These are phyloP conservation scores for Diaporthe citriasiana DNA, from an alignment of 2,329 filamentous ascomycete genomes.

Conservation along the genomic window DNA sequence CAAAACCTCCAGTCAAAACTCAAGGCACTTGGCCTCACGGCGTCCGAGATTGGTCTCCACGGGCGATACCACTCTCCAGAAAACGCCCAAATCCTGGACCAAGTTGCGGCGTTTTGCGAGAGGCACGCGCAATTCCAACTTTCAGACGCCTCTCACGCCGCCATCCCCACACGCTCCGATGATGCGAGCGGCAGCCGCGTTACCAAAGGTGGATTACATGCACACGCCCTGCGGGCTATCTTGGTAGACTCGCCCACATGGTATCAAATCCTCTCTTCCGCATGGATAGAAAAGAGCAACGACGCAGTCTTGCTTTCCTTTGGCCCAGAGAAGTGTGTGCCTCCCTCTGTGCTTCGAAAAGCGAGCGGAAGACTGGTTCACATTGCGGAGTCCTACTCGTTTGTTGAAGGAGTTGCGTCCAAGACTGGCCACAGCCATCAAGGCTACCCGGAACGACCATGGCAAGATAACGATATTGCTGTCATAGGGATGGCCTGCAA, in stretches of 20 bases:
- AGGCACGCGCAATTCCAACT: slow-evolving; percentile 50
- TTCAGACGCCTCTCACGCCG: slow-evolving; percentile 47
- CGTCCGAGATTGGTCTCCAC: slow-evolving; percentile 16
- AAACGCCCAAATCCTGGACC: slow-evolving; percentile 41
- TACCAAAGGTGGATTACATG: slow-evolving; percentile 47
- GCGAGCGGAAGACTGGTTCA: slow-evolving; percentile 46
- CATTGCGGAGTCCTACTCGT: slow-evolving; percentile 28
- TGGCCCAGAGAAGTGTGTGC: slow-evolving; percentile 54
- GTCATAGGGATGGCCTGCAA: slow-evolving; percentile 55
- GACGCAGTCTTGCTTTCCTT: slow-evolving; percentile 46
- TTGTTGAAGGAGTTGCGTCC: not conserved
- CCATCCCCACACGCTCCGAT: slow-evolving; percentile 47
- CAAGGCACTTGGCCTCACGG: slow-evolving; percentile 7
- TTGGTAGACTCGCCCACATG: slow-evolving; percentile 53
- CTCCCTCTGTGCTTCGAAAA: slow-evolving; percentile 49
- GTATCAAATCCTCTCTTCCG: slow-evolving; percentile 50
- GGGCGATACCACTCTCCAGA: slow-evolving; percentile 17
- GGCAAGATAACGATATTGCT: slow-evolving; percentile 48
- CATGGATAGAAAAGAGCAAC: slow-evolving; percentile 40
- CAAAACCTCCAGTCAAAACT: not conserved
- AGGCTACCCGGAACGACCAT: slow-evolving; percentile 6
- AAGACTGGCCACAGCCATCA: not conserved
- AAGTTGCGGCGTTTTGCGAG: slow-evolving; percentile 49
- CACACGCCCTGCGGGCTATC: slow-evolving; percentile 51
- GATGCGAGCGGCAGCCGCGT: slow-evolving; percentile 41